Base-by-base conservation (phyloP, 2,329 filamentous ascomycete genomes). In the Botrytis medusae region DNA sequence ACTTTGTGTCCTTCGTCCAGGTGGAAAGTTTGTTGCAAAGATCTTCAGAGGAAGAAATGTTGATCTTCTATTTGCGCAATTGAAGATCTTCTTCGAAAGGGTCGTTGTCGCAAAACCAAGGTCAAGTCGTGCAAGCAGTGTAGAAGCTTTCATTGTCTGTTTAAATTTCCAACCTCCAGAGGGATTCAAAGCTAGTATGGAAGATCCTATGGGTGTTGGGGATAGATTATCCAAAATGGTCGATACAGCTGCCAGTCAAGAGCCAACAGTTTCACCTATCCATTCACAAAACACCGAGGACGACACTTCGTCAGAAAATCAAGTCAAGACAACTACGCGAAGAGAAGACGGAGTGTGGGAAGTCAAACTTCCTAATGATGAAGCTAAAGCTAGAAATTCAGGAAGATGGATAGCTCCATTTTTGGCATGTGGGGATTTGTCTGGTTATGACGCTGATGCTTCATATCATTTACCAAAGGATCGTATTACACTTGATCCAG, bases 131-230 rank as follows among this genome's bases (percentile, higher is more conserved):
- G 96, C 95, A 2, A 98, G 95, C 83, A 97, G 94, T 82, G 91
- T 99, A 32, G 96, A 99, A 82, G 95, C 96, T 0, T 99, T 99
- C 78, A 93, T 99, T 64, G 95, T 99, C 25, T 98, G 96, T 81
- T 88, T 97, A 78, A 93, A 94, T 75, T 99, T 98, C 81, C 86
- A 87, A 34, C 95, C 94, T 5, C 95, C 95, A 0, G 83, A 85
- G 22, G 92, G 92, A 0, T 96, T 94, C 83, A 88, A 87, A 63
- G 90, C 93, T 6, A 94, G 91, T 78, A 84, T 96, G 6, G 91
- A 94, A 78, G 89, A 91, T 78, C 93, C 93, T 2, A 84, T 96
- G 1, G 92, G 92, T 1, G 87, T 91, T 14, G 89, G 90, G 0
- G 84, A 86, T 60, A 84, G 86, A 59, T 76, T 92, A 29, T 82